Evolutionary conservation across 1,139 yeast species (phyloP).

Genomic region (Taphrina flavorubra): DNA sequence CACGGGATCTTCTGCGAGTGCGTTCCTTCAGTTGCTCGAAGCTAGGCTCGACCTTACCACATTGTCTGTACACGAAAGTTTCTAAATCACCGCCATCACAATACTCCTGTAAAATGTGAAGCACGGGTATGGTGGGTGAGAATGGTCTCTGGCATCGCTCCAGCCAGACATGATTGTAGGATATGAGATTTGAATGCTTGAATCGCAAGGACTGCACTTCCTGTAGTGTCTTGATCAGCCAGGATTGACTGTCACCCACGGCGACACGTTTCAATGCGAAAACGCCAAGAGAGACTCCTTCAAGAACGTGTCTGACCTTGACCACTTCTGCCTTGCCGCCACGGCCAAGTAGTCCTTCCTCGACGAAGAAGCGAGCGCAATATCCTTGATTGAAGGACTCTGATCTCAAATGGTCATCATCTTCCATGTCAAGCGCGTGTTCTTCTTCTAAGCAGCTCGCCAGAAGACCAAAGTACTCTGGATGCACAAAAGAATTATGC

Average conservation of each 20-base stretch:
- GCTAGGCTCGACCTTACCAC: slow-evolving; percentile 42
- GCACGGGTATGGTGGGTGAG: slow-evolving; percentile 74
- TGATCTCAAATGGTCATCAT: slow-evolving; percentile 25
- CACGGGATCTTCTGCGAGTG: slow-evolving; percentile 41
- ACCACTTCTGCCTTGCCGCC: slow-evolving; percentile 87
- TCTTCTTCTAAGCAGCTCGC: slow-evolving; percentile 32
- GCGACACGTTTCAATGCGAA: slow-evolving; percentile 86
- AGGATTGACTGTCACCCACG: slow-evolving; percentile 73
- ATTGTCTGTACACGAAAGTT: slow-evolving; percentile 57
- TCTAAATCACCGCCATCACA: slow-evolving; percentile 89
- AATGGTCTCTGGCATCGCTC: slow-evolving; percentile 70
- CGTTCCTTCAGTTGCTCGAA: slow-evolving; percentile 43
- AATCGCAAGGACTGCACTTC: slow-evolving; percentile 73
- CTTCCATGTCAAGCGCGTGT: slow-evolving; percentile 22
- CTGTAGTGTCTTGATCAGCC: slow-evolving; percentile 71
- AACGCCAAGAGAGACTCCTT: slow-evolving; percentile 71
- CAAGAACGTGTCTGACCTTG: slow-evolving; percentile 78
- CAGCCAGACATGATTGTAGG: slow-evolving; percentile 91
- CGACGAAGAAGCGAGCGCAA: slow-evolving; percentile 67
- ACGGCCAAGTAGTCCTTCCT: slow-evolving; percentile 63
- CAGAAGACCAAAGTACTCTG: slow-evolving; percentile 36
- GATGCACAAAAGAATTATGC: slow-evolving; percentile 30
- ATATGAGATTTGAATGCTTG: slow-evolving; percentile 68
- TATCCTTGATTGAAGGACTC: slow-evolving; percentile 64
- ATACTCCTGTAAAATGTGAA: slow-evolving; percentile 81